These are phyloP conservation scores for Circinella umbellata DNA, from an alignment of 371 early-diverging fungal species.

Conservation along the genomic window DNA sequence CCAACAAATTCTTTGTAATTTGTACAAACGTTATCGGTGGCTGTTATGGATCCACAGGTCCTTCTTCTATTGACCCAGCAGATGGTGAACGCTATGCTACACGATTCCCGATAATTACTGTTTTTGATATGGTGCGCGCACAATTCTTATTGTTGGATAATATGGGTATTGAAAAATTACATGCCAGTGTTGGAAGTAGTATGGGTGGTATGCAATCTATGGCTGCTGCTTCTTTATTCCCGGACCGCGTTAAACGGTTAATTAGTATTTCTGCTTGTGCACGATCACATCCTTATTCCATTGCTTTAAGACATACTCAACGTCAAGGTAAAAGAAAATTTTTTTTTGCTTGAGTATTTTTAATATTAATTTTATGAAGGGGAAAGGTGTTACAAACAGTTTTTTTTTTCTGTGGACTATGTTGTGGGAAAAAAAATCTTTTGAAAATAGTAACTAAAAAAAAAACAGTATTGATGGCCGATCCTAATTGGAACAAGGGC, in stretches of 20 bases:
- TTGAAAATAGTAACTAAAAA: too few species aligned
- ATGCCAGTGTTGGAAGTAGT: slow-evolving; percentile 92
- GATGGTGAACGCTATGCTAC: slow-evolving; percentile 84
- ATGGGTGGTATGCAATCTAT: slow-evolving; percentile 98
- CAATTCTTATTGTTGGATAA: slow-evolving; percentile 86
- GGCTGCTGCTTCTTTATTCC: slow-evolving; percentile 84
- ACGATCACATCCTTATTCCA: slow-evolving; percentile 94
- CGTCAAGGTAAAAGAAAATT: slow-evolving; percentile 64
- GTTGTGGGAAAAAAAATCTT: too few species aligned
- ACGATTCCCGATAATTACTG: slow-evolving; percentile 89
- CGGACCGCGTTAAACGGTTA: slow-evolving; percentile 81
- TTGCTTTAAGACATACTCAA: slow-evolving; percentile 91
- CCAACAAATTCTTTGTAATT: slow-evolving; percentile 85
- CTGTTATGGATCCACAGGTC: slow-evolving; percentile 91
- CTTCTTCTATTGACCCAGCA: slow-evolving; percentile 75
- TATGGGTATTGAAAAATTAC: slow-evolving; percentile 79
- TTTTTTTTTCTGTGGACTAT: too few species aligned
- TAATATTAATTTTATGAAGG: too few species aligned
- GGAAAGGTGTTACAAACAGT: too few species aligned
- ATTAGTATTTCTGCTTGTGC: slow-evolving; percentile 92
- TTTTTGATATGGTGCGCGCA: slow-evolving; percentile 95
- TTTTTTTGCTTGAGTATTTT: too few species aligned
- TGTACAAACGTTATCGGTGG: slow-evolving; percentile 90
- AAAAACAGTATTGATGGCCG: slow-evolving; percentile 82
- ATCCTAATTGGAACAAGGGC: slow-evolving; percentile 95